These are phyloP conservation scores for Phytophthora parvispora DNA, from an alignment of 352 stramenopile genomes.

Conservation along the genomic window DNA sequence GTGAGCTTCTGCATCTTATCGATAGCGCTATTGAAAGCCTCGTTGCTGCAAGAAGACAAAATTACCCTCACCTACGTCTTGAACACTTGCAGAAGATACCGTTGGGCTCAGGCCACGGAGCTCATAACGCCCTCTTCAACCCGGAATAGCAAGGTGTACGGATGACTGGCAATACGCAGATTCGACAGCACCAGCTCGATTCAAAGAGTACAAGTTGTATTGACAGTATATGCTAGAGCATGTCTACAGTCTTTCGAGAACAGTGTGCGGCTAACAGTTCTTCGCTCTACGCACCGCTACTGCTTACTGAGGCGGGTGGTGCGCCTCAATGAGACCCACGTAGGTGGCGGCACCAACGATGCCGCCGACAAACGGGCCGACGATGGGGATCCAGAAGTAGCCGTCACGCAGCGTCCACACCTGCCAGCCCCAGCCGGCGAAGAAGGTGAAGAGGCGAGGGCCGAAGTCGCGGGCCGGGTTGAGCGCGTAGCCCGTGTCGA, in stretches of 20 bases:
- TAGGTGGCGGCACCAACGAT: conserved; percentile 32
- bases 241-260: conserved; percentile 1
- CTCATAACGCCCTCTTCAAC: background rate
- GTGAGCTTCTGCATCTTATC: conserved; percentile 29
- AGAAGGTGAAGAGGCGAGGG: conserved; percentile 56
- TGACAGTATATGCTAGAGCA: conserved; percentile 4
- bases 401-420: conserved; percentile 36
- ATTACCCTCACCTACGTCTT: background rate
- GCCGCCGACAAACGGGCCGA: conserved; percentile 34
- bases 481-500: conserved; percentile 51
- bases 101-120: conserved; percentile 6
- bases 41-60: background rate
- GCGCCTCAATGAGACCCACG: conserved; percentile 28
- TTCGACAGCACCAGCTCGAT: background rate
- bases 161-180: background rate
- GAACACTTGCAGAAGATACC: background rate
- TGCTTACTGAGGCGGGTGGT: conserved; percentile 25
- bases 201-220: conserved; percentile 20
- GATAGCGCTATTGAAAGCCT: conserved; percentile 12
- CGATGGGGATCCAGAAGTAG: conserved; percentile 43
- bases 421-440: conserved; percentile 56
- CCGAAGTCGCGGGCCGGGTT: conserved; percentile 61
- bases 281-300: background rate
- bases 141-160: background rate
- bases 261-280: background rate